Base-by-base conservation (phyloP, 768 basidiomycete genomes). In the Tulasnella sp. region DNA sequence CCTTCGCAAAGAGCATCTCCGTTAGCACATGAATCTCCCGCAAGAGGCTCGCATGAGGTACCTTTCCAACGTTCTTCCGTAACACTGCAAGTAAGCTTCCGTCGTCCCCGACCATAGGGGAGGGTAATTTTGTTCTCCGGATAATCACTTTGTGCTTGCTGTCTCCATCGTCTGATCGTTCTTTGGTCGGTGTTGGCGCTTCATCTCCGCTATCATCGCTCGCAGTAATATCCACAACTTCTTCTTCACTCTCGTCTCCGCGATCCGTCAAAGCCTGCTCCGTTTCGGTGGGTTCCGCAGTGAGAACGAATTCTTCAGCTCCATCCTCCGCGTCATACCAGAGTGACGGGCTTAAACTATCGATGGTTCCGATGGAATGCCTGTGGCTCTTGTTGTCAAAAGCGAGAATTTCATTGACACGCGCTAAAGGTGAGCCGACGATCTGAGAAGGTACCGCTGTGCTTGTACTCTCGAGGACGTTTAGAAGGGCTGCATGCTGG, bases 1-100 rank as follows among this genome's bases (percentile, higher is more conserved):
- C 95, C 94, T 96, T 80, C 12, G 64, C 24, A 31, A 9, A 20
- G 44, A 34, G 16, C 42, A 37, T 28, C 24, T 75, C 46, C 34
- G 31, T 81, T 28, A 81, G 28, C 64, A 40, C 48, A 48, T 18
- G 72, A n/a, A 18, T 37, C 22, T 40, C 60, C 73, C 42, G 69
- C 18, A 18, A 37, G 20, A 76, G 6, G 73, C 72, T 60, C 8
- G 72, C 34, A 80, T 34, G 18, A 79, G 85, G 28, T 76, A 94
- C 95, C 88, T 95, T 96, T 77, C 95, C 95, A 73, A 96, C 92
- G 83, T 94, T 96, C 87, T 95, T 96, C 87, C 95, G 95, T 72
- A 96, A 86, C 44, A 96, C 91, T 1, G 92, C 87, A 83, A 96
- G 94, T 48, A 96, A 86, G 84, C 94, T 95, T 14, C 94, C 93